Conservation (phyloP, 352 stramenopile species). For the Blastocystis sp. region DNA sequence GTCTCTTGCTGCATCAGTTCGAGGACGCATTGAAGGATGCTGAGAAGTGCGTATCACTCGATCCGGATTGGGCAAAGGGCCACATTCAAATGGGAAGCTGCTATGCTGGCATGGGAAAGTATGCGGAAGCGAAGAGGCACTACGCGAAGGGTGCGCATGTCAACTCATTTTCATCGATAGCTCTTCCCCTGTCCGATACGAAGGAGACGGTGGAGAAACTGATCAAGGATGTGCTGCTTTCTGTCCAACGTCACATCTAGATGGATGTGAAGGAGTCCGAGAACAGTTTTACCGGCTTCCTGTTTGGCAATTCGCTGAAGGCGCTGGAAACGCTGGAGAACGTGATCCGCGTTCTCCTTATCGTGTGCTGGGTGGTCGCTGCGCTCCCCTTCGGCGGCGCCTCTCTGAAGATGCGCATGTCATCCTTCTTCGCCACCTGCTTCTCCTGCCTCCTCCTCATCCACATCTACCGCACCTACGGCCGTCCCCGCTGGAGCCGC, state of each 20-base stretch:
- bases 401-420: neutral
- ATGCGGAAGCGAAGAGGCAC: constrained; percentile 37
- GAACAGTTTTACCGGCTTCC: neutral
- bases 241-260: neutral
- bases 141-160: constrained; percentile 35
- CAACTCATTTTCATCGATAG: neutral
- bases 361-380: neutral
- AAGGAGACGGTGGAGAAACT: constrained; percentile 24
- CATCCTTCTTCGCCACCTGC: constrained; percentile 19
- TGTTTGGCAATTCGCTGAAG: constrained; percentile 13
- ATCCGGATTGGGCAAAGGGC: constrained; percentile 65
- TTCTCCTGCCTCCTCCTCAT: constrained; percentile 32
- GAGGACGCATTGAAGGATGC: constrained; percentile 50
- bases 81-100: constrained; percentile 61
- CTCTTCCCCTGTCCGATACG: constrained; percentile 16
- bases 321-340: constrained; percentile 27
- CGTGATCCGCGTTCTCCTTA: neutral
- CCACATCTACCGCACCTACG: constrained; percentile 33
- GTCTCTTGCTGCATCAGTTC: constrained; percentile 42
- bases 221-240: neutral
- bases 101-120: constrained; percentile 3
- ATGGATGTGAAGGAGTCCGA: constrained; percentile 22
- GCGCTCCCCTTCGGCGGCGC: neutral
- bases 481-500: neutral
- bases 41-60: constrained; percentile 51